These are phyloP conservation scores for Xylaria longipes DNA, from an alignment of 495 filamentous ascomycete genomes.

Conservation along the genomic window DNA sequence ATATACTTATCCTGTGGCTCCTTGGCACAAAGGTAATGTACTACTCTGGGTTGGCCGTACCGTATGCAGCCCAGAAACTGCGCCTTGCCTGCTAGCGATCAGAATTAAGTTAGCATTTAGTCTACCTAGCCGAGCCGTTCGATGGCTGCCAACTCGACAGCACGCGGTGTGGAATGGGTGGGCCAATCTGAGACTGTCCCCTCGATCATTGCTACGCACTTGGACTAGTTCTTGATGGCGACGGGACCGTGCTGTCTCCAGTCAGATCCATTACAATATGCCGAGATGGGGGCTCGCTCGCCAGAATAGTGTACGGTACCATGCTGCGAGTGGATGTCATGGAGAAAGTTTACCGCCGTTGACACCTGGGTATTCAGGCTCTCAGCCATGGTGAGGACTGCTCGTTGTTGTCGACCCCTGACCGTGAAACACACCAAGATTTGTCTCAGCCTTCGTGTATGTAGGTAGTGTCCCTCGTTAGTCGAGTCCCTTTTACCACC, in stretches of 20 bases:
- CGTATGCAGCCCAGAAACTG: constrained; percentile 16
- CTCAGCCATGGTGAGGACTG: not conserved
- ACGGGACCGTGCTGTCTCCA: constrained; percentile 1
- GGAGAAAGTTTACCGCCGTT: constrained; percentile 5
- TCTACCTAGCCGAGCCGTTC: constrained; percentile 1
- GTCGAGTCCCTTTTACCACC: constrained; percentile 14
- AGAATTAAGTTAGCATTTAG: constrained; percentile 2
- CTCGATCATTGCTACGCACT: not conserved
- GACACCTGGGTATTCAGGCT: constrained; percentile 14
- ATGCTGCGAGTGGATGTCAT: not conserved
- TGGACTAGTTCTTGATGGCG: not conserved
- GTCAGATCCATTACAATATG: not conserved
- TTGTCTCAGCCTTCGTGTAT: constrained; percentile 19
- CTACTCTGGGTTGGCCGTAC: not conserved
- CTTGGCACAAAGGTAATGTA: not conserved
- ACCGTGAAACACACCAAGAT: constrained; percentile 13
- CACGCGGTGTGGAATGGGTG: constrained; percentile 2
- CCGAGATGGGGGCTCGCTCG: constrained; percentile 18
- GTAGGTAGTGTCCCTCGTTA: constrained; percentile 11
- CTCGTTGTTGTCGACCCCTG: constrained; percentile 9
- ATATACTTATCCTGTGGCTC: not conserved
- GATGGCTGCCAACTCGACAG: constrained; percentile 14
- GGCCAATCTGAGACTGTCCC: constrained; percentile 17
- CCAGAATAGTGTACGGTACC: not conserved
- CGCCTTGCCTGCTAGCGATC: constrained; percentile 24